Base-by-base conservation (phyloP, 2,329 filamentous ascomycete species). In the Stenocarpella maydis region DNA sequence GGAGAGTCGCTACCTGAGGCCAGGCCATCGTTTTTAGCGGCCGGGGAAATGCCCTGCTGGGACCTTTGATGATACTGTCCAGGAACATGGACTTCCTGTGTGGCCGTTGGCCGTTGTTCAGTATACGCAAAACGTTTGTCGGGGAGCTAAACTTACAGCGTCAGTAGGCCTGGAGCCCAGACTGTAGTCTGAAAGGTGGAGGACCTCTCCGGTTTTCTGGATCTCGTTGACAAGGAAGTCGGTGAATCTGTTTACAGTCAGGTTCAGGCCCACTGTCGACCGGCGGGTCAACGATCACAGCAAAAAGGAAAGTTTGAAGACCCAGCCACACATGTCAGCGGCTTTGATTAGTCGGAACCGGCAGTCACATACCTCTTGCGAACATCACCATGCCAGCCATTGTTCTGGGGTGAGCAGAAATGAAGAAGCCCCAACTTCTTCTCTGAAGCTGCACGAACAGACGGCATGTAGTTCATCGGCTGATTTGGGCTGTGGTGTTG, bases 141-240 rank as follows among this genome's bases (percentile, higher is more conserved):
- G 67, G 67, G 50, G 21, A 68, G 71, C 63, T n/a, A n/a, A 50
- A 61, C n/a, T 43, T 45, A 67, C 70, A 47, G 26, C 10, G 49
- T 69, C 49, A 4, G 55, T 50, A 15, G 67, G 70, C 15, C 37
- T 69, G 31, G 53, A 24, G 31, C 66, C 65, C 26, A 72, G 65
- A 6, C 72, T 67, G 37, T 71, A 78, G 37, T 80, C 77, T 5
- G 67, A 84, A 60, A 98, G 83, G 78, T 95, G 93, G 65, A 96
- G 79, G 17, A 97, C 92, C 66, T 89, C 81, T 19, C 94, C 94
- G 76, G 91, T 88, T 37, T 90, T 89, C 24, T 87, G 83, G 72
- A 98, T 95, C 80, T 98, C 95, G 76, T 97, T 95, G 74, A 98
- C 95, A 74, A 96, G 84, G 75, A 98, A 98, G 78, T 98, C 95